Base-by-base conservation (phyloP, 257 asterid species). In the Leptodermis oblonga region DNA sequence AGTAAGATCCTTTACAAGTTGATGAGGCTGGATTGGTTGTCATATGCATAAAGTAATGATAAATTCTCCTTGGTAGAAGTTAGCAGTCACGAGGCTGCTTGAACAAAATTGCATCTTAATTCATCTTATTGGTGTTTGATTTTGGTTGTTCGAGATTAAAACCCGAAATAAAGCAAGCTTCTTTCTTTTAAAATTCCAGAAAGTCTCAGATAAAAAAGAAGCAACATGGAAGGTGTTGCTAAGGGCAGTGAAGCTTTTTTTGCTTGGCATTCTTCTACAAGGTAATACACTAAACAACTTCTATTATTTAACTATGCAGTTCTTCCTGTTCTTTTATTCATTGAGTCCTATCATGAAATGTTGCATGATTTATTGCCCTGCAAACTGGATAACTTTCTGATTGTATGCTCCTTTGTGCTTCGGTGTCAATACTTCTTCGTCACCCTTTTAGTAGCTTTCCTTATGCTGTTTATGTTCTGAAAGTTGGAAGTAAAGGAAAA, bases 221-320 rank as follows among this genome's bases (percentile, higher is more conserved):
- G 88, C 90, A 48, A 82, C 96, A 28, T 77, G 82, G 81, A 87
- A 86, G 78, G 94, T 76, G 28, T 78, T 81, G 68, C 71, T 76
- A 58, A 83, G 88, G 82, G 86, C 89, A 58, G 56, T 80, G 78
- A 81, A 92, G 78, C 85, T 92, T 33, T 82, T 92, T 80, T 68
- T 89, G 65, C 77, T 89, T 58, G 98, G 97, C 55, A 70, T 92
- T 75, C 79, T 89, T 78, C 92, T 92, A 81, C 98, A 92, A 81
- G 96, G 98, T 89, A 83, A 71, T 71, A 30, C 46, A 63, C 14
- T 10, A 22, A 62, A 17, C 46, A 72, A 48, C 28, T 4, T 14
- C 48, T 18, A n/a, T 61, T 59, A 60, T 25, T 20, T 25, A n/a
- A 18, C 9, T 33, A 23, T 39, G 0, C 31, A n/a, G 36, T 30